These are phyloP conservation scores for Hansfordia pulvinata DNA, from an alignment of 2,329 filamentous ascomycete species.

Conservation along the genomic window DNA sequence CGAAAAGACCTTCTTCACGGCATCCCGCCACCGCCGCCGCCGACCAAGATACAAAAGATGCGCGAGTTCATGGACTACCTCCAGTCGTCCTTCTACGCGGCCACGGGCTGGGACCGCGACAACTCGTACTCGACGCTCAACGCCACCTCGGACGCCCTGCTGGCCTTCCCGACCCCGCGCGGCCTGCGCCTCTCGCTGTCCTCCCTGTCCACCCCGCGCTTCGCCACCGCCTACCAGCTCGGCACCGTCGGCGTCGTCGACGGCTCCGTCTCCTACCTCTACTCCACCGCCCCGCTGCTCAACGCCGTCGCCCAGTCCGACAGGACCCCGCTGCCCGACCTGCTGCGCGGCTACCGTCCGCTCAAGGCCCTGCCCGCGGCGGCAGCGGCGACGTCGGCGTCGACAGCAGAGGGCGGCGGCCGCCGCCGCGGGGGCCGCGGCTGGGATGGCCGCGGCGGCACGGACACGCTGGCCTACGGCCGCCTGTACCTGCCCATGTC, in stretches of 20 bases:
- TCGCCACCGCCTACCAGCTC: slow-evolving; percentile 86
- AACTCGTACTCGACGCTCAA: slow-evolving; percentile 85
- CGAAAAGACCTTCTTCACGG: too few relatives aligned
- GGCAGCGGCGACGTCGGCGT: slow-evolving; percentile 2
- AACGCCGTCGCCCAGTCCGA: slow-evolving; percentile 56
- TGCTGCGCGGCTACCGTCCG: slow-evolving; percentile 74
- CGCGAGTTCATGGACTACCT: slow-evolving; percentile 97
- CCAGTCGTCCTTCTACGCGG: slow-evolving; percentile 77
- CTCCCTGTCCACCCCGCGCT: slow-evolving; percentile 82
- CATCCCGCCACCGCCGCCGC: too few relatives aligned
- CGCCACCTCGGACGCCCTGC: slow-evolving; percentile 68
- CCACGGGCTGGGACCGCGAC: slow-evolving; percentile 79
- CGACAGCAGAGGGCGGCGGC: too few relatives aligned
- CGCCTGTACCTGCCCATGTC: slow-evolving; percentile 73
- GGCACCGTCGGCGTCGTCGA: slow-evolving; percentile 85
- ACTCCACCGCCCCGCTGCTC: slow-evolving; percentile 69
- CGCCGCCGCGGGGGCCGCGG: slow-evolving; percentile 3
- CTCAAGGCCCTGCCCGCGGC: slow-evolving; percentile 43
- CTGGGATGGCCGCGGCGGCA: slow-evolving; percentile 9
- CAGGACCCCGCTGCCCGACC: slow-evolving; percentile 59
- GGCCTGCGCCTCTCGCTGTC: slow-evolving; percentile 80
- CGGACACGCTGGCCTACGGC: slow-evolving; percentile 57
- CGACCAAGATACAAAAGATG: slow-evolving; percentile 38
- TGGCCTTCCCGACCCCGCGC: slow-evolving; percentile 77
- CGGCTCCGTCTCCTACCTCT: slow-evolving; percentile 93